Base-by-base conservation (phyloP, 768 basidiomycete genomes). In the Rhodotorula diobovata region DNA sequence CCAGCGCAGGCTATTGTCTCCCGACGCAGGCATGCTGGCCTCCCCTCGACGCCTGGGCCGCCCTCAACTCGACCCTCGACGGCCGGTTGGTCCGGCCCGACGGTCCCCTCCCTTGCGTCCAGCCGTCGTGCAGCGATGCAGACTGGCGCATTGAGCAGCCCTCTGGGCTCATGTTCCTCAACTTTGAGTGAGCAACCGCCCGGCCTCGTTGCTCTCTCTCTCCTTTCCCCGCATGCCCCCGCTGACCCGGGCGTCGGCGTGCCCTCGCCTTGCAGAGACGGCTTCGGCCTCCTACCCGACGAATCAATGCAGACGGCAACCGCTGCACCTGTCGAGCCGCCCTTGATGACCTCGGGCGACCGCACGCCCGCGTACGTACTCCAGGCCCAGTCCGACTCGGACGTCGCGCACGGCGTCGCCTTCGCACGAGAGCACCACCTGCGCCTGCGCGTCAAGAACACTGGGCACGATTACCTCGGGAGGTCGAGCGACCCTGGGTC, bases 131-230 rank as follows among this genome's bases (percentile, higher is more conserved):
- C 34, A 41, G 28, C n/a, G 56, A 66, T 30, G 34, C 64, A 25
- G 20, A 28, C 46, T 66, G 64, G 64, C 28, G 64, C 10, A 48
- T 66, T 34, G 64, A 66, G 30, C 64, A 58, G 15, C 56, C 55
- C 3, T 25, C 25, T 0, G 43, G 32, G 1, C 32, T 66, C 35
- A 66, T 66, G 64, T 66, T 48, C 56, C 34, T 58, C 37, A 66
- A 66, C 64, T 66, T 65, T 30, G 45, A 66, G 64, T 64, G 63
- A 54, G 63, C n/a, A n/a, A n/a, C n/a, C n/a, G n/a, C n/a, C n/a
- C 11, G 25, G 48, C 5, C 48, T 28, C 45, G 41, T 12, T 43
- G 14, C 3, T 21, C 45, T 45, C 39, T 28, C 12, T 14, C 0
- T 7, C 55, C 21, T 23, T 25, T 25, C 55, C 1, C 12, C 20